phyloP scores from a whole-genome alignment of 768 basidiomycete genomes.

The Arthromyces matolae region DNA sequence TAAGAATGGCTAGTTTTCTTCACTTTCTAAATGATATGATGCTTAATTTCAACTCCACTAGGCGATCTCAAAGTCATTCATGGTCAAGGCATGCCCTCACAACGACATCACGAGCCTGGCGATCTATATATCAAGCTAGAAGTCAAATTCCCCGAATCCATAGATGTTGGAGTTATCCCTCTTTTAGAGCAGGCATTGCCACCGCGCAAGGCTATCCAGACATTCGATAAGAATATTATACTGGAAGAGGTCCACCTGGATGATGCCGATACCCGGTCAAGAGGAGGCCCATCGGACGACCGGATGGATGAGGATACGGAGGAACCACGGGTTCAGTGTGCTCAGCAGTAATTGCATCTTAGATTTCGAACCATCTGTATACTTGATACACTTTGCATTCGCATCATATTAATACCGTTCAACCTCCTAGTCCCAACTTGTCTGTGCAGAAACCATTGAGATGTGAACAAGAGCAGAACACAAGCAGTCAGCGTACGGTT shows the following conservation, averaged over 20 bases:
- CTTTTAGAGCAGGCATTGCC: constrained; percentile 85
- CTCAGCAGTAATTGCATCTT: constrained; percentile 63
- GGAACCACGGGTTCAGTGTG: constrained; percentile 95
- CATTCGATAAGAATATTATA: constrained; percentile 59
- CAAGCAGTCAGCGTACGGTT: constrained; percentile 49
- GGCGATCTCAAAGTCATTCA: constrained; percentile 88
- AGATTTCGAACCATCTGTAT: constrained; percentile 28
- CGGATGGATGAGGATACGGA: constrained; percentile 92
- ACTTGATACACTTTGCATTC: constrained; percentile 34
- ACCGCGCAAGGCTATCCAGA: constrained; percentile 63
- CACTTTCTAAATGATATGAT: too few relatives aligned
- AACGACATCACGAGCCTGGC: constrained; percentile 94
- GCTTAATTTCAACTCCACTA: constrained; percentile 25
- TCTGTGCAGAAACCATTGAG: constrained; percentile 24
- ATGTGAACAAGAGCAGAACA: not conserved
- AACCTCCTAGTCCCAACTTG: constrained; percentile 40
- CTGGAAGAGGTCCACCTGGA: constrained; percentile 85
- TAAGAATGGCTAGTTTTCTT: constrained; percentile 77
- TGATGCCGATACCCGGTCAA: constrained; percentile 69
- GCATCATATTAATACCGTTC: constrained; percentile 33
- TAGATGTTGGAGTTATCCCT: constrained; percentile 63
- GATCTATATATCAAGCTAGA: constrained; percentile 86
- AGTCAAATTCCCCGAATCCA: constrained; percentile 84
- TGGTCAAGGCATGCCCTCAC: constrained; percentile 98
- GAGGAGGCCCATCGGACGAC: constrained; percentile 58